phyloP scores from a whole-genome alignment of 805 yeast species.

The Lipomyces kockii region DNA sequence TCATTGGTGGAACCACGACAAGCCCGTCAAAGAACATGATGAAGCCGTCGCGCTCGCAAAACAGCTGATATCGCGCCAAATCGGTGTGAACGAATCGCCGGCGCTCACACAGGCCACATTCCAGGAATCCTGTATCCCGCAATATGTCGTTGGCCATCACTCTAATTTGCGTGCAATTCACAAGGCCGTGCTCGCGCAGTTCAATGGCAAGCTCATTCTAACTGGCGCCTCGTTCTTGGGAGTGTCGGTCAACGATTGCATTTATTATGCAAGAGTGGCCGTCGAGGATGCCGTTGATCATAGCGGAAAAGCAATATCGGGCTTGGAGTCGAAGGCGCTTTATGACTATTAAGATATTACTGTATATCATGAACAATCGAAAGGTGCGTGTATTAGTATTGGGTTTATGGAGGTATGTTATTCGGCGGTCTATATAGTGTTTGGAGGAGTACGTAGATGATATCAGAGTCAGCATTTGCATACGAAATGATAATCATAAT shows the following conservation, averaged over 20 bases:
- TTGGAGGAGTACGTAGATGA: not conserved
- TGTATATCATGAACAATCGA: too few relatives aligned
- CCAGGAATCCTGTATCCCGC: conserved; percentile 74
- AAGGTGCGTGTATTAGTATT: too few relatives aligned
- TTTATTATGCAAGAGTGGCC: conserved; percentile 28
- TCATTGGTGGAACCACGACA: conserved; percentile 52
- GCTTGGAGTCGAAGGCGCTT: conserved; percentile 22
- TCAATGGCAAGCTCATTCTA: conserved; percentile 26
- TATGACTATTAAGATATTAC: not conserved
- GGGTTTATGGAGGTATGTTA: too few relatives aligned
- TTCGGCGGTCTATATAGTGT: too few relatives aligned
- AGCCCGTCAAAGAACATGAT: conserved; percentile 40
- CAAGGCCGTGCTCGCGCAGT: conserved; percentile 16
- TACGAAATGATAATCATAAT: not conserved
- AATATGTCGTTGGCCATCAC: conserved; percentile 49
- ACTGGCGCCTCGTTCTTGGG: conserved; percentile 35
- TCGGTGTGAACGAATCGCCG: conserved; percentile 46
- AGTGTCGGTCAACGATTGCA: conserved; percentile 33
- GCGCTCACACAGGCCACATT: conserved; percentile 48
- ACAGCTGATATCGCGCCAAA: conserved; percentile 49
- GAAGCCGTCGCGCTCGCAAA: conserved; percentile 46
- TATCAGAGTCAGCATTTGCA: not conserved
- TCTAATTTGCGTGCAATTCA: conserved; percentile 27
- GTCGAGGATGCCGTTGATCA: conserved; percentile 30
- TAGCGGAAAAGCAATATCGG: conserved; percentile 22